Evolutionary conservation across 192 early-diverging fungal genomes (phyloP).

Genomic region (Lunasporangiospora selenospora): DNA sequence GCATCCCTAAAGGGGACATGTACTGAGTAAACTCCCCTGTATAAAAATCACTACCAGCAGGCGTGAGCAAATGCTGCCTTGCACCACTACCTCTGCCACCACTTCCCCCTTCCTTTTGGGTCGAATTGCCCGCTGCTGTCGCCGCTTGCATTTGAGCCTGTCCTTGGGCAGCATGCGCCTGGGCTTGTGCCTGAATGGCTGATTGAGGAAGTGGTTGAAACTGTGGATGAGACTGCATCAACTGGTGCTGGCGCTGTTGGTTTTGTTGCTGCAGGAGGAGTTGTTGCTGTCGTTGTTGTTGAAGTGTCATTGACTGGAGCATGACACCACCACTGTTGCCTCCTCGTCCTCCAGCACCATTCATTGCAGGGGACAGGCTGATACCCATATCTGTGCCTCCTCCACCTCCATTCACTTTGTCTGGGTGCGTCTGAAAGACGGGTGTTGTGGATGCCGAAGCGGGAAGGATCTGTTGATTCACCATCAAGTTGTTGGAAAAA

Average conservation of each 20-base stretch:
- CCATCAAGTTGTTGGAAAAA: too few species aligned
- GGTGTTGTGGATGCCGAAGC: conserved; percentile 37
- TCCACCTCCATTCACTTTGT: conserved; percentile 1
- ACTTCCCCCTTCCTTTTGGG: conserved; percentile 14
- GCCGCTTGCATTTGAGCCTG: background rate
- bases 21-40: conserved; percentile 17
- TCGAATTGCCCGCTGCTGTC: conserved; percentile 3
- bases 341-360: too few species aligned
- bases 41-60: conserved; percentile 31
- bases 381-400: too few species aligned
- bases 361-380: too few species aligned
- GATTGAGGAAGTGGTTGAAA: background rate
- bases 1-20: conserved; percentile 30
- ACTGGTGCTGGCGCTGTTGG: conserved; percentile 34
- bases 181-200: background rate
- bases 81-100: too few species aligned
- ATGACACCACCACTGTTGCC: too few species aligned
- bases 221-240: conserved; percentile 18
- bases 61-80: conserved; percentile 24
- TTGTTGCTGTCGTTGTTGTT: conserved; percentile 34
- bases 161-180: background rate
- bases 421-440: conserved; percentile 37
- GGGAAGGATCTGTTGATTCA: too few species aligned
- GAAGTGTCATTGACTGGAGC: too few species aligned
- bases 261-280: conserved; percentile 33